Percentiles rank a stretch among this genome's conserved stretches.
Evolutionary conservation across 2,329 filamentous ascomycete genomes (phyloP).

Genomic region (Fusarium globosum): DNA sequence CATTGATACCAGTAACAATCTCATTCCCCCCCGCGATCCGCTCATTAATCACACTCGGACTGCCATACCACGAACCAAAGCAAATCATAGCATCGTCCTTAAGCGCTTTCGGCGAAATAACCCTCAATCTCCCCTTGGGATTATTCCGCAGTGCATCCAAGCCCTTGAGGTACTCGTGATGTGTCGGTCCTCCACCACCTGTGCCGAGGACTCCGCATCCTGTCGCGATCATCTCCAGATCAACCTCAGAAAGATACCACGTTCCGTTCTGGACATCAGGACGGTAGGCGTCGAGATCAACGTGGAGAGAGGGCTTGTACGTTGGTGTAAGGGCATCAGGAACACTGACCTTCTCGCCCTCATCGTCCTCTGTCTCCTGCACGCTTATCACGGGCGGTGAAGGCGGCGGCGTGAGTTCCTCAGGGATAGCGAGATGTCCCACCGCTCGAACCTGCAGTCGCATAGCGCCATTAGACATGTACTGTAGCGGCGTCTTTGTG

Average conservation of each 20-base stretch:
- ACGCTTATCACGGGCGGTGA: constrained; percentile 21
- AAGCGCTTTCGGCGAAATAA: constrained; percentile 53
- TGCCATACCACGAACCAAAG: constrained; percentile 59
- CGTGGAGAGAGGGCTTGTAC: constrained; percentile 46
- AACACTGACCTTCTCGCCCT: constrained; percentile 44
- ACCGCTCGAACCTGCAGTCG: constrained; percentile 51
- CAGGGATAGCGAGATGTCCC: constrained; percentile 47
- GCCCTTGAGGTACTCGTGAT: constrained; percentile 58
- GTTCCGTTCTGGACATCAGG: constrained; percentile 47
- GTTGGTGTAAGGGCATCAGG: constrained; percentile 46
- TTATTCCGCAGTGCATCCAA: constrained; percentile 52
- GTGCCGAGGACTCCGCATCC: constrained; percentile 53
- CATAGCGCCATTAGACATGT: constrained; percentile 50
- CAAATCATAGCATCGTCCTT: constrained; percentile 54
- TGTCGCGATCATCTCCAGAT: constrained; percentile 51
- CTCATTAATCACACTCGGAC: constrained; percentile 55
- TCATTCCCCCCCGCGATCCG: constrained; percentile 51
- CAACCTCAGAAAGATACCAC: constrained; percentile 53
- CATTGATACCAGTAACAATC: constrained; percentile 52
- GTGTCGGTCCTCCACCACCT: constrained; percentile 51
- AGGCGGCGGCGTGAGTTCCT: constrained; percentile 40
- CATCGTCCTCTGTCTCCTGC: constrained; percentile 34
- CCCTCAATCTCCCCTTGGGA: constrained; percentile 51
- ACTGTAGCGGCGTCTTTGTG: constrained; percentile 55
- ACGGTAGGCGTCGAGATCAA: constrained; percentile 47